Percentiles rank a stretch among this genome's conserved stretches.
Conservation (phyloP, 2,329 filamentous ascomycete species). For the Diaporthe citrichinensis region DNA sequence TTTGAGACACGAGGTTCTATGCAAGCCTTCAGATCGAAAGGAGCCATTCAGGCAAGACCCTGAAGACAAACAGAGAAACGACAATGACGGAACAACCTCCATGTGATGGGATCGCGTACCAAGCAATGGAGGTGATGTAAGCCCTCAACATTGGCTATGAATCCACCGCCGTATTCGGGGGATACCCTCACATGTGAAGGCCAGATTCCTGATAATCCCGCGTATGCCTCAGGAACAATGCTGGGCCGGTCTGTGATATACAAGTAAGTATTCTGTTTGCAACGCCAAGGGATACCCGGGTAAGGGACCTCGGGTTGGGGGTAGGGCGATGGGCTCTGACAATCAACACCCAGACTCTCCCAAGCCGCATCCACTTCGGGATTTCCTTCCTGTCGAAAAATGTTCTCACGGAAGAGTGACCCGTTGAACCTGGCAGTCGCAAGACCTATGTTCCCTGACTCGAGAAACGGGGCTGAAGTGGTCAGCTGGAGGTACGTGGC, state of each 20-base stretch:
- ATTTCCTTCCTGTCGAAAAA: slow-evolving; percentile 64
- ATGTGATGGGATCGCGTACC: slow-evolving; percentile 46
- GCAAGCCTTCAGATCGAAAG: background rate
- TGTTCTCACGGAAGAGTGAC: slow-evolving; percentile 66
- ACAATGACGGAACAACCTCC: no score
- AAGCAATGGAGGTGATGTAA: slow-evolving; percentile 66
- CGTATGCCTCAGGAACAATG: background rate
- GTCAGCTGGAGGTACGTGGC: background rate
- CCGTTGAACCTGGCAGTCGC: slow-evolving; percentile 64
- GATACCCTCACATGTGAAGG: slow-evolving; percentile 65
- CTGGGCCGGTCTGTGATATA: slow-evolving; percentile 17
- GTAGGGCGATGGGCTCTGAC: background rate
- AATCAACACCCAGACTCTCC: slow-evolving; percentile 55
- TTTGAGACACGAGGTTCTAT: background rate
- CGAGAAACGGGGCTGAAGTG: slow-evolving; percentile 51
- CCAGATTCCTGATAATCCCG: slow-evolving; percentile 54
- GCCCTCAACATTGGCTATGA: slow-evolving; percentile 61
- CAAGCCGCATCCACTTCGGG: slow-evolving; percentile 71
- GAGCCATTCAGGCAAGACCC: background rate
- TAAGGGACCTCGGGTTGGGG: background rate
- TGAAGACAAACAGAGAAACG: no score
- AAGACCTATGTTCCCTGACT: slow-evolving; percentile 52
- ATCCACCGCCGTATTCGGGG: slow-evolving; percentile 66
- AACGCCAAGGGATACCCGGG: background rate
- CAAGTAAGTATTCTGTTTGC: background rate